Evolutionary conservation across 148 eudicot species (phyloP).

Genomic region (Camellia lanceoleosa): DNA sequence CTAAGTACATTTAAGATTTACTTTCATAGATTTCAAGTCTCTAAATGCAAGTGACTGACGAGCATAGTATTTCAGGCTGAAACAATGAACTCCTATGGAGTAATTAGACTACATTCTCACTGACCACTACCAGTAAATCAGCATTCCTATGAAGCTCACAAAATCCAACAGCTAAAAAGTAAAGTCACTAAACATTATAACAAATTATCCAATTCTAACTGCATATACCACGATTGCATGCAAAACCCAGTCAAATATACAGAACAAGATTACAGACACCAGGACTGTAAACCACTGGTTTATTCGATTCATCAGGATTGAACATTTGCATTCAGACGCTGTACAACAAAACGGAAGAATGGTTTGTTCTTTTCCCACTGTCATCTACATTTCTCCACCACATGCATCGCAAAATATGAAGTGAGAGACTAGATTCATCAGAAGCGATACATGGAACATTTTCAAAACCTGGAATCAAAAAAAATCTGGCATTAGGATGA

Average conservation of each 20-base stretch:
- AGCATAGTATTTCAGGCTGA: too few relatives aligned
- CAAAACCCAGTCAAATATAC: neutral
- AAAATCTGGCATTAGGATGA: slow-evolving; percentile 4
- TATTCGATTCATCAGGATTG: neutral
- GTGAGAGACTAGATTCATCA: slow-evolving; percentile 18
- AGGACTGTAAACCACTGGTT: neutral
- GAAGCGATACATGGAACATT: slow-evolving; percentile 15
- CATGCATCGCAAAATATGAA: slow-evolving; percentile 1
- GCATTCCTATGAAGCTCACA: too few relatives aligned
- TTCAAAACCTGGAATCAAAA: slow-evolving; percentile 14
- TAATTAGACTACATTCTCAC: too few relatives aligned
- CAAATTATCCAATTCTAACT: neutral
- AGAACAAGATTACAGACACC: neutral
- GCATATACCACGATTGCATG: neutral
- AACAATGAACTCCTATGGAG: too few relatives aligned
- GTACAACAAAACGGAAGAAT: neutral
- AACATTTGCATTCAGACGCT: neutral
- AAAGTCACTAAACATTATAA: neutral
- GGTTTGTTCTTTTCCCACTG: neutral
- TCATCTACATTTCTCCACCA: slow-evolving; percentile 1
- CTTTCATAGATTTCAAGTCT: too few relatives aligned
- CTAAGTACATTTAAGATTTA: too few relatives aligned
- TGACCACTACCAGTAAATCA: too few relatives aligned
- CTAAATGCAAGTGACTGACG: too few relatives aligned
- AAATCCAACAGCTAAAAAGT: neutral